Base-by-base conservation (phyloP, 1,139 yeast species). In the Kodamaea ohmeri region DNA sequence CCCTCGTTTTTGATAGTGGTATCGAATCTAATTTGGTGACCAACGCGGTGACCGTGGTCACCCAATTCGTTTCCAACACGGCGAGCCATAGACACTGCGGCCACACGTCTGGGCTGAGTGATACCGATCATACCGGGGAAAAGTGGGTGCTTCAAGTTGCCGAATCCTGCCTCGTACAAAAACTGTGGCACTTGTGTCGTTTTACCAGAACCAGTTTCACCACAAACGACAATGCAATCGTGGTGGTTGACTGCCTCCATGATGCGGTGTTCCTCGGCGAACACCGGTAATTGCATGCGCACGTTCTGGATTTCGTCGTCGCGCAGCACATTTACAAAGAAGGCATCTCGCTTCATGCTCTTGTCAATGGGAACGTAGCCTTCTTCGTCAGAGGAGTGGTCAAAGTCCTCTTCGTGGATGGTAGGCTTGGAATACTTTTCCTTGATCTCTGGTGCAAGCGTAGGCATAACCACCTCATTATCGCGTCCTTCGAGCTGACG, bases 41-140 rank as follows among this genome's bases (percentile, higher is more conserved):
- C 96, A 9, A 94, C 98, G 42, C 76, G 70, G 20, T 73, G 60
- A 3, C 86, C 83, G 49, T 84, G 88, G 46, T 82, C 75, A 0
- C 97, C 97, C 42, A 92, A 64, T 58, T 92, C 99, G 30, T 73
- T 70, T 0, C 81, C 71, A 4, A 92, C 96, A 63, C 99, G 83
- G 40, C 78, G 74, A 1, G 98, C 92, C 97, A 94, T 92, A 4
- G 97, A 86, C 4, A 94, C 95, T 0, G 98, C 97, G 4, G 99
- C 99, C 41, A 92, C 98, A 65, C 99, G 78, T 67, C 99, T 78
- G 0, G 99, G 98, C 61, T 92, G 98, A 0, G 99, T 92, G 19
- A 94, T 73, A 40, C 97, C 98, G 53, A 92, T 87, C 85, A 90
- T 82, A 1, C 97, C 97, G 0, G 96, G 92, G 24, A 78, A 79